Conservation (phyloP, 352 stramenopile genomes). For the Pythium periplocum region DNA sequence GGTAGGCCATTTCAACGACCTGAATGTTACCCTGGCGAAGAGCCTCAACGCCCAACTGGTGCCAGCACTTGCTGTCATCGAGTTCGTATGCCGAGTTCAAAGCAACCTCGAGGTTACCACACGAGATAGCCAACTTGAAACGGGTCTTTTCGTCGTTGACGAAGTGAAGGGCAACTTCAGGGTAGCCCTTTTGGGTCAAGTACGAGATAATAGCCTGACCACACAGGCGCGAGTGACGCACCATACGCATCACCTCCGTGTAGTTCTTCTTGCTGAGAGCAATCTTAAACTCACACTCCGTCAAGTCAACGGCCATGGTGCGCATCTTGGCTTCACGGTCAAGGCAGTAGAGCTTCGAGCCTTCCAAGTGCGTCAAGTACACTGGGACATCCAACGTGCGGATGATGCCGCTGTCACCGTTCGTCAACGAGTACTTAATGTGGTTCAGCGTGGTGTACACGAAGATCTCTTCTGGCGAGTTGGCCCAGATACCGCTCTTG, state of each 20-base stretch:
- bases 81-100: constrained; percentile 96
- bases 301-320: constrained; percentile 96
- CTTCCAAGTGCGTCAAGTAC: constrained; percentile 95
- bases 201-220: constrained; percentile 99
- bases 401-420: constrained; percentile 97
- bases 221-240: constrained; percentile 94
- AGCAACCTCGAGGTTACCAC: constrained; percentile 98
- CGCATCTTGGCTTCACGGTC: constrained; percentile 97
- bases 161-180: constrained; percentile 99
- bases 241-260: constrained; percentile 98
- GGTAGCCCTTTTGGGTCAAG: constrained; percentile 99
- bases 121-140: constrained; percentile 98
- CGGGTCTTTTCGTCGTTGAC: constrained; percentile 97
- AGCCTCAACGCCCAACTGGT: constrained; percentile 95
- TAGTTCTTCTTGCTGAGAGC: constrained; percentile 93
- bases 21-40: constrained; percentile 98
- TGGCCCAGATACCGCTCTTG: constrained; percentile 93
- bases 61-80: constrained; percentile 95
- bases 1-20: constrained; percentile 99
- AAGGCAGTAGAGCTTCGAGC: constrained; percentile 95
- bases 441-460: constrained; percentile 97
- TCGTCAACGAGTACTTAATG: constrained; percentile 91
- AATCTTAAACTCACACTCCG: constrained; percentile 99
- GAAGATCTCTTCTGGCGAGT: constrained; percentile 91
- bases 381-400: constrained; percentile 96